Percentiles rank a stretch among this genome's conserved stretches.
Conservation (phyloP, 805 yeast genomes). For the Barnettozyma siamensis region DNA sequence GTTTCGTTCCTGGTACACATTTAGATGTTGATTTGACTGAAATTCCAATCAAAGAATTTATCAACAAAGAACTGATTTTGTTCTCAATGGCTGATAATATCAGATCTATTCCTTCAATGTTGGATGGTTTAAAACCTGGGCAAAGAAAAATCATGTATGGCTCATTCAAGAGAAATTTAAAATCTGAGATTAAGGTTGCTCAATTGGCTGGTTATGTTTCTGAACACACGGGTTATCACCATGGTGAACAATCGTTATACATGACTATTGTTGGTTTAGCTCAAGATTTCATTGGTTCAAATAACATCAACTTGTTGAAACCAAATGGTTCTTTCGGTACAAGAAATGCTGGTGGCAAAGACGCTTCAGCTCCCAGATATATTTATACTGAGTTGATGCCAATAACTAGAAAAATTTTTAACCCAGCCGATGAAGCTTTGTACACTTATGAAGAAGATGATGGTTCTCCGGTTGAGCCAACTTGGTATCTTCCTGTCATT, state of each 20-base stretch:
- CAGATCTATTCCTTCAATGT: constrained; percentile 87
- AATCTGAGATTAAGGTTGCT: constrained; percentile 78
- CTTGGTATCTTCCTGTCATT: constrained; percentile 88
- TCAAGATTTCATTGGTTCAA: constrained; percentile 90
- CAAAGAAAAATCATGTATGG: constrained; percentile 92
- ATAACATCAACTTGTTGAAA: constrained; percentile 73
- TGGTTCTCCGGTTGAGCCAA: constrained; percentile 91
- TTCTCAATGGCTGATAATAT: constrained; percentile 96
- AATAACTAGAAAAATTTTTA: constrained; percentile 71
- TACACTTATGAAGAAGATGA: constrained; percentile 84
- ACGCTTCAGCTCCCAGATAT: constrained; percentile 97
- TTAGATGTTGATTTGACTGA: constrained; percentile 69
- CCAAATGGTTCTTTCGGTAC: constrained; percentile 98
- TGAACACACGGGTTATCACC: constrained; percentile 89
- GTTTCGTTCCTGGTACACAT: constrained; percentile 87
- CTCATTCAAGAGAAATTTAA: constrained; percentile 75
- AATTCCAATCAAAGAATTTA: constrained; percentile 90
- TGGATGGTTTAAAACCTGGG: constrained; percentile 96
- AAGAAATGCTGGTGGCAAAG: constrained; percentile 95
- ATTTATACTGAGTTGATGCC: constrained; percentile 80
- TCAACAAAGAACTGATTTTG: constrained; percentile 88
- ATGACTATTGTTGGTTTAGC: constrained; percentile 93
- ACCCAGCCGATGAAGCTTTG: constrained; percentile 73
- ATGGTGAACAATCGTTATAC: constrained; percentile 83
- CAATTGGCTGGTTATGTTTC: constrained; percentile 87